Conservation (phyloP, 768 basidiomycete species). For the Cantharellus cinnabarinus region DNA sequence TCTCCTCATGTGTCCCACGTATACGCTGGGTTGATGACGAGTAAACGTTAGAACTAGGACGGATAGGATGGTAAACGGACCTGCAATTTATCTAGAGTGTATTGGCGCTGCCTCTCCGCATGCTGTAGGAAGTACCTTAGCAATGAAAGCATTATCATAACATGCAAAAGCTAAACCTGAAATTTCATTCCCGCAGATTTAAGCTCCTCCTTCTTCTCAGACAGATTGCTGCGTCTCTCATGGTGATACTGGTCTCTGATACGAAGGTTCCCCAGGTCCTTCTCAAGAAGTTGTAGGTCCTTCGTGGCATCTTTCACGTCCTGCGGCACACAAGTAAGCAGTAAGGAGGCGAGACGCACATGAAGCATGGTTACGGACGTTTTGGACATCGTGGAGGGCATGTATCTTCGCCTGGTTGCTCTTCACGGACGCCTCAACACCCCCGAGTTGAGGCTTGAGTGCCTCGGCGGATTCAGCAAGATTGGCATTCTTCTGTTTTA, state of each 20-base stretch:
- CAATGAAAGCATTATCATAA: not conserved
- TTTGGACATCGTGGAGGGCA: not conserved
- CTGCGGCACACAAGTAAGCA: not conserved
- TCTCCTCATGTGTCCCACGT: not conserved
- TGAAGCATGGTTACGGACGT: not conserved
- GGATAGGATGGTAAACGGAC: no score
- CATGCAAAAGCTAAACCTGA: no score
- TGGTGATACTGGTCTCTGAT: not conserved
- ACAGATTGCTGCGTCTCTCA: not conserved
- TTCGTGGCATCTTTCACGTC: not conserved
- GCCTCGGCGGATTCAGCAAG: conserved; percentile 40
- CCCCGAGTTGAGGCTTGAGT: not conserved
- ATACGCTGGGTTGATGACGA: not conserved
- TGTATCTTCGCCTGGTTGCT: not conserved
- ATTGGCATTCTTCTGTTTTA: conserved; percentile 59
- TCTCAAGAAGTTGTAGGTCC: not conserved
- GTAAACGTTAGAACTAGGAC: no score
- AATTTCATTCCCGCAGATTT: not conserved
- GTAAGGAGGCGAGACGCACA: not conserved
- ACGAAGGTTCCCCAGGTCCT: not conserved
- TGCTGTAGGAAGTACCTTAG: not conserved
- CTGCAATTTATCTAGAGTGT: not conserved
- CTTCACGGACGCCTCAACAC: not conserved
- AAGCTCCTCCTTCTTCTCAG: not conserved
- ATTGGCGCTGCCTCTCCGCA: not conserved